Percentiles rank a stretch among this genome's conserved stretches.
phyloP scores from a whole-genome alignment of 352 stramenopile genomes.

The Pythium vanterpoolii region DNA sequence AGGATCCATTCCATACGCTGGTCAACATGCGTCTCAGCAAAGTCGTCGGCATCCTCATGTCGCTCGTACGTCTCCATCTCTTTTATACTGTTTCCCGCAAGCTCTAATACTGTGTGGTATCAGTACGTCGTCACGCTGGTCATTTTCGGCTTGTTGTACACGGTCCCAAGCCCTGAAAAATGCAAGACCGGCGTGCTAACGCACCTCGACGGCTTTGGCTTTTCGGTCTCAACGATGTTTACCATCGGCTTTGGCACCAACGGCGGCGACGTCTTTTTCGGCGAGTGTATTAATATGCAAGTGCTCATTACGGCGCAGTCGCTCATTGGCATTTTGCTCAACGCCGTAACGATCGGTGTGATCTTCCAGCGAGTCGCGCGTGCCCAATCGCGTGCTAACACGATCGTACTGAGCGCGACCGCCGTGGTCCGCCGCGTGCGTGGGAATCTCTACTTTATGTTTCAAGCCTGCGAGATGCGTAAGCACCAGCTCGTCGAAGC shows the following conservation, averaged over 20 bases:
- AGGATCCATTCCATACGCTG: conserved; percentile 81
- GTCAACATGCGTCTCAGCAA: conserved; percentile 83
- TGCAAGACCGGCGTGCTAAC: conserved; percentile 69
- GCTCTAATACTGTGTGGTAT: neutral
- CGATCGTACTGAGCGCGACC: conserved; percentile 93
- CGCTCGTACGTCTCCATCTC: conserved; percentile 28
- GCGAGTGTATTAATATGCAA: conserved; percentile 90
- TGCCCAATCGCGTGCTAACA: conserved; percentile 88
- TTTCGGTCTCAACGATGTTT: conserved; percentile 78
- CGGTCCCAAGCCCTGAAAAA: conserved; percentile 39
- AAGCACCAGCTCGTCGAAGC: conserved; percentile 95
- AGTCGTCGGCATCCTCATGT: conserved; percentile 43
- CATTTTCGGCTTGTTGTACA: conserved; percentile 77
- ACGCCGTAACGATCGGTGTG: conserved; percentile 93
- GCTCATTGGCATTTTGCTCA: conserved; percentile 88
- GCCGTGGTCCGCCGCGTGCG: conserved; percentile 88
- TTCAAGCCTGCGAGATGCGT: conserved; percentile 87
- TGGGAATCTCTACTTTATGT: conserved; percentile 93
- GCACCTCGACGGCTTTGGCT: conserved; percentile 77
- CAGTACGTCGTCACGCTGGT: conserved; percentile 70
- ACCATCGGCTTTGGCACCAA: conserved; percentile 81
- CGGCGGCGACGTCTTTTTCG: conserved; percentile 87
- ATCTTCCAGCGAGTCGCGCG: conserved; percentile 94
- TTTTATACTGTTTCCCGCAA: neutral
- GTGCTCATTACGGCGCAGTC: conserved; percentile 91